Evolutionary conservation across 495 filamentous ascomycete species (phyloP).

Genomic region (Tuber magnatum): DNA sequence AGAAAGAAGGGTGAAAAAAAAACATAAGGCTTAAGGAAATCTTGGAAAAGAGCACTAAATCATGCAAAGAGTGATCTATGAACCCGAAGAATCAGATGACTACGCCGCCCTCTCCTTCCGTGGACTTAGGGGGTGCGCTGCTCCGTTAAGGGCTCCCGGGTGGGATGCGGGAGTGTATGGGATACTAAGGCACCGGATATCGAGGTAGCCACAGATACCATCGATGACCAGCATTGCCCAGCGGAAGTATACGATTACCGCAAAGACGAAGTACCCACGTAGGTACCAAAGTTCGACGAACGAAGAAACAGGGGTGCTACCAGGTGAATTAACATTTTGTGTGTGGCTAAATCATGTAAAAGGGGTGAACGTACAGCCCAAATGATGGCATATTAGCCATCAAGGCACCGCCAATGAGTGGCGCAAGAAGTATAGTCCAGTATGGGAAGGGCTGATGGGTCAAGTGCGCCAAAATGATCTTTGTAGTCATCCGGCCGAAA

Average conservation of each 20-base stretch:
- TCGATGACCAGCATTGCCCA: slow-evolving; percentile 90
- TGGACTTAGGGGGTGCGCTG: slow-evolving; percentile 10
- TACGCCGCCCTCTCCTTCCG: slow-evolving; percentile 23
- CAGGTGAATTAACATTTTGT: neutral
- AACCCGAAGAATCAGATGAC: neutral
- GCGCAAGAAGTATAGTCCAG: slow-evolving; percentile 86
- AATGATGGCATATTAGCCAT: slow-evolving; percentile 74
- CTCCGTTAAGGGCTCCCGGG: slow-evolving; percentile 23
- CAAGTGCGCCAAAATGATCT: slow-evolving; percentile 95
- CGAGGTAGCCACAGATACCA: slow-evolving; percentile 83
- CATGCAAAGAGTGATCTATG: neutral
- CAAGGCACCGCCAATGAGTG: slow-evolving; percentile 74
- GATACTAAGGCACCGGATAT: slow-evolving; percentile 90
- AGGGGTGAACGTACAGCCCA: slow-evolving; percentile 49
- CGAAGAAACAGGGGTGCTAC: slow-evolving; percentile 49
- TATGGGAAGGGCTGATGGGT: slow-evolving; percentile 89
- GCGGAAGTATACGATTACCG: slow-evolving; percentile 72
- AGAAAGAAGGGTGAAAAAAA: neutral
- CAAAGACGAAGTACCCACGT: slow-evolving; percentile 70
- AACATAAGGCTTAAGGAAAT: neutral
- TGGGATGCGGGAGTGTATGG: slow-evolving; percentile 44
- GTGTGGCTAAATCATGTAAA: neutral
- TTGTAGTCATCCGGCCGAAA: slow-evolving; percentile 99
- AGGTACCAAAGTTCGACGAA: slow-evolving; percentile 70
- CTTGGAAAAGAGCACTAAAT: neutral